Base-by-base conservation (phyloP, 129 eudicot genomes). In the Tagetes patula region DNA sequence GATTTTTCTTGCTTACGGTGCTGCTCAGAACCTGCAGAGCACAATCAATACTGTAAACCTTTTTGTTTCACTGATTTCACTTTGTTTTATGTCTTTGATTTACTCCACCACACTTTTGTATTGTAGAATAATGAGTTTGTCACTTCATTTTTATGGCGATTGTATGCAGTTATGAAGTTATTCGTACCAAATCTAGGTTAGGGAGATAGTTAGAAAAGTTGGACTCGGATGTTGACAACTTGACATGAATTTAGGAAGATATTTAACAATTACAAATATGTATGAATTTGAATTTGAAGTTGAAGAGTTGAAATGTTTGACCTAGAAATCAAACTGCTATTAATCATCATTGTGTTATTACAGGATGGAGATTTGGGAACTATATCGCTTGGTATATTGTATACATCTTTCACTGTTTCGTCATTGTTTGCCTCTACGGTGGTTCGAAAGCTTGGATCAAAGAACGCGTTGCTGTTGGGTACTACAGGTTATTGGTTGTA, bases 401-500 rank as follows among this genome's bases (percentile, higher is more conserved):
- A 94, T 67, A 75, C 92, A 45, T 90, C 99, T 13, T 94, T 94
- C 78, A 82, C 91, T n/a, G 74, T 90, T 41, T 88, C 83, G 76
- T 86, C 99, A 8, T 38, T 90, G 71, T 34, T 88, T 76, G 96
- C 97, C 54, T 94, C 99, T 0, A 61, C 79, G 52, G 91, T 90
- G 77, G 99, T 94, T 76, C 82, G 78, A 82, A 75, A 55, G 72
- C 82, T 94, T 62, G 99, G 99, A 62, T 81, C 99, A 6, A 94
- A 90, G 85, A 87, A 85, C 58, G 86, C 99, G 20, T 65, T 94
- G 74, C 27, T 94, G 20, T 91, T 94, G 70, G 99, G 99, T 67
- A 90, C 99, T 54, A 83, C 93, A 71, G 99, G 99, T 40, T 94
- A 94, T 83, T 94, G 97, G 99, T 68, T 94, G 65, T 94, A 88